Evolutionary conservation across 169 alveolate genomes (phyloP), one percentile per base, ranked within the genome.

Genomic region (Sarcocystis neurona): DNA sequence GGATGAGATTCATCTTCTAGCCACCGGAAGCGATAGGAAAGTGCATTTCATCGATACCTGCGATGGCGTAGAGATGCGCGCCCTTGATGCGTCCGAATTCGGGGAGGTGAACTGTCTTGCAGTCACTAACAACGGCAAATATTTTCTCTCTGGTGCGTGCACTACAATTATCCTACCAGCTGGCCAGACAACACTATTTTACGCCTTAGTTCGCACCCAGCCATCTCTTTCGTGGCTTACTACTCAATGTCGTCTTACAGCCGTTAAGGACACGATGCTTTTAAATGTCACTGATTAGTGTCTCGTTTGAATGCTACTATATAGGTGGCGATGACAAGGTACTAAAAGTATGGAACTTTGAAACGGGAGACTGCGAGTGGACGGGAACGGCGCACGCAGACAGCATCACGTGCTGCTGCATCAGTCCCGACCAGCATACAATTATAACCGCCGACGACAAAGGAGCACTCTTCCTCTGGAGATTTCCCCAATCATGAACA

Each of bases 11-110:
- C 96, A 97, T 94, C 91, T 97, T 23, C 87, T 97, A 39, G 96
- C 99, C 1, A 96, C 98, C 53, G 99, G 98, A 66, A 94, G 97
- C 70, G 98, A 96, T 89, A 94, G 97, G 90, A 94, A 95, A 87
- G 94, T 93, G 72, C 70, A 30, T 80, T 96, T 95, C 91, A 96
- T 98, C 98, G 98, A 96, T 86, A 93, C 97, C 66, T 94, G 94
- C 90, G 98, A 97, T 79, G 98, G 98, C 3, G 94, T 95, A 87
- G 97, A 97, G 60, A 96, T 97, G 48, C 93, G 99, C 66, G 96
- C 94, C 91, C 88, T 96, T 18, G 98, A 96, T 90, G 99, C 96
- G 15, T 92, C 97, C 27, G 97, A 94, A 4, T 94, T 93, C 63
- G 98, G 97, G n/a, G 98, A 96, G 89, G 94, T 96, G 58, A 94